phyloP scores from a whole-genome alignment of 225 moss, liverwort and hornwort genomes.

The Anthoceros angustus region DNA sequence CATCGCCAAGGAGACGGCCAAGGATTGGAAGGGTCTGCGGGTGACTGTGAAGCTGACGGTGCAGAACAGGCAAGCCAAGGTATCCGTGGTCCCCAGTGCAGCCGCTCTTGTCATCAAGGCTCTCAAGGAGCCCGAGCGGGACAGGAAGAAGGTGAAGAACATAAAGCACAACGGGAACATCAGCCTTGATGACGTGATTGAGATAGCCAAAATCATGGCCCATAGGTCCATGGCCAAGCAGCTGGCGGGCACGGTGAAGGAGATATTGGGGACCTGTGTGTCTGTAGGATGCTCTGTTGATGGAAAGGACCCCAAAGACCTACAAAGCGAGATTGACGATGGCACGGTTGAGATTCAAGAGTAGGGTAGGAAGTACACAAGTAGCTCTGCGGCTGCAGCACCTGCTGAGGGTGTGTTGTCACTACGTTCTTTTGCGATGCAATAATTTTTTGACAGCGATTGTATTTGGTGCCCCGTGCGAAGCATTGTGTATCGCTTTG shows the following conservation, averaged over 20 bases:
- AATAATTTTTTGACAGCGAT: too few relatives aligned
- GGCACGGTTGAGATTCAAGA: conserved; percentile 60
- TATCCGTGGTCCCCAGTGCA: conserved; percentile 59
- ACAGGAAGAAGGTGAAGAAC: conserved; percentile 71
- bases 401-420: too few relatives aligned
- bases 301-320: conserved; percentile 53
- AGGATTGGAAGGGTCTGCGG: conserved; percentile 77
- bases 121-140: conserved; percentile 57
- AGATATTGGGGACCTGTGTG: conserved; percentile 67
- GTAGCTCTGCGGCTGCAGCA: too few relatives aligned
- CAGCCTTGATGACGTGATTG: conserved; percentile 48
- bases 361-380: conserved; percentile 6
- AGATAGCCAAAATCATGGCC: conserved; percentile 61
- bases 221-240: conserved; percentile 63
- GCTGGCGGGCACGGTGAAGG: conserved; percentile 53
- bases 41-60: conserved; percentile 78
- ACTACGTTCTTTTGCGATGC: too few relatives aligned
- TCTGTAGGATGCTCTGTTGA: conserved; percentile 63
- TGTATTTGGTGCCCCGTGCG: too few relatives aligned
- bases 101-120: conserved; percentile 71
- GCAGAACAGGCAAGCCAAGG: conserved; percentile 72
- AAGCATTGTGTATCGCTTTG: too few relatives aligned
- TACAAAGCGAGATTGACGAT: conserved; percentile 58
- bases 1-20: conserved; percentile 74
- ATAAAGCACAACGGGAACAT: conserved; percentile 69